phyloP scores from a whole-genome alignment of 495 filamentous ascomycete species.

The Aspergillus funiculosus region DNA sequence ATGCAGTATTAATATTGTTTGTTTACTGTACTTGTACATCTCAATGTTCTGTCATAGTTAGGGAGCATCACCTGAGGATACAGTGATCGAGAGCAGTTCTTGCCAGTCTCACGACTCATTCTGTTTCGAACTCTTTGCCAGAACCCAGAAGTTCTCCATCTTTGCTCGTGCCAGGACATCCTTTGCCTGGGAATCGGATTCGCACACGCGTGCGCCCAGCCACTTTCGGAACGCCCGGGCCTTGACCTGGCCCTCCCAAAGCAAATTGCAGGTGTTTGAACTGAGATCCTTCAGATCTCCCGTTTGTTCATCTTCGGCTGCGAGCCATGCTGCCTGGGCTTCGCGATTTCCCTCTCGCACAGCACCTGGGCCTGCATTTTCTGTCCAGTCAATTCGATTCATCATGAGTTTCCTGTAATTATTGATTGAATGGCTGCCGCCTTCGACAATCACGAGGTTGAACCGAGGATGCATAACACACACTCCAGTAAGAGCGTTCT shows the following conservation, averaged over 20 bases:
- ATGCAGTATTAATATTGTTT: background rate
- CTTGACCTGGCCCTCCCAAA: conserved; percentile 86
- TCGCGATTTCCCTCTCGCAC: conserved; percentile 56
- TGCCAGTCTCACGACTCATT: conserved; percentile 23
- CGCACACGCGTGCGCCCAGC: conserved; percentile 71
- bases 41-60: no score
- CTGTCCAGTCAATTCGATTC: conserved; percentile 89
- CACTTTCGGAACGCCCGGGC: conserved; percentile 75
- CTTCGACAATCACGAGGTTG: conserved; percentile 86
- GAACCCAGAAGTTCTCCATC: conserved; percentile 95
- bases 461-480: conserved; percentile 85
- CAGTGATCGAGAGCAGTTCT: no score
- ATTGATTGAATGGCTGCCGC: conserved; percentile 70
- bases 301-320: conserved; percentile 65
- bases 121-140: conserved; percentile 66
- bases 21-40: background rate
- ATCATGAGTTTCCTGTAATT: conserved; percentile 87
- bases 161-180: conserved; percentile 72
- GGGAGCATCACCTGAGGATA: no score
- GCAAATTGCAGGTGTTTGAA: conserved; percentile 67
- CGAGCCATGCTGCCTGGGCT: conserved; percentile 62
- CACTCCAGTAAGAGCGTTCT: conserved; percentile 75
- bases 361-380: conserved; percentile 67
- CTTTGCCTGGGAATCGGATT: conserved; percentile 81
- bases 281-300: conserved; percentile 75